Conservation (phyloP, 1,284 basidiomycete genomes). For the Butyriboletus regius region DNA sequence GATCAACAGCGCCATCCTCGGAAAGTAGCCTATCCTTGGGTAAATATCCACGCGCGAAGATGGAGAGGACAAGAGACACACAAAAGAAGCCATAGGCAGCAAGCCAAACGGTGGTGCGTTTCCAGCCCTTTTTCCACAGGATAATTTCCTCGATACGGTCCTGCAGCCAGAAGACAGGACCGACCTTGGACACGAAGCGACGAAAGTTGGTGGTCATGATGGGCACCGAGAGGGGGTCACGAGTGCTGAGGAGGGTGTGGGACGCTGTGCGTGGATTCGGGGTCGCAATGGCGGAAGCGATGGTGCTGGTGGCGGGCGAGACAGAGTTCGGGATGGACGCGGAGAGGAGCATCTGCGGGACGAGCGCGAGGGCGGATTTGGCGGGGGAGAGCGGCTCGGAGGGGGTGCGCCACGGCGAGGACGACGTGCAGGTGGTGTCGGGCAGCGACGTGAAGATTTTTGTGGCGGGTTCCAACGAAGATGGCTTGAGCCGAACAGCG, state of each 20-base stretch:
- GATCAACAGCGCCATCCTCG: conserved; percentile 55
- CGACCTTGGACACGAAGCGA: conserved; percentile 58
- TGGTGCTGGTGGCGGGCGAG: conserved; percentile 3
- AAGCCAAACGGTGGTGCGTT: conserved; percentile 60
- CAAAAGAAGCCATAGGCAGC: conserved; percentile 63
- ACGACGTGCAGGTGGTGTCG: conserved; percentile 16
- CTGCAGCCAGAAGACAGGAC: conserved; percentile 71
- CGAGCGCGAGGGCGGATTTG: conserved; percentile 25
- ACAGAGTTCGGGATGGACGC: conserved; percentile 14
- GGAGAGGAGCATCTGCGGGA: conserved; percentile 25
- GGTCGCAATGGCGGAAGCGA: conserved; percentile 17
- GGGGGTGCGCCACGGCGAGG: background rate
- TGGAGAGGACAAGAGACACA: conserved; percentile 32
- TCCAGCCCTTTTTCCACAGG: conserved; percentile 64
- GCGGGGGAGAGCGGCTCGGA: conserved; percentile 15
- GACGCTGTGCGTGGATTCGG: conserved; percentile 20
- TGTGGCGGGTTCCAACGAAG: conserved; percentile 35
- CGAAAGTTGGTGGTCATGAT: conserved; percentile 68
- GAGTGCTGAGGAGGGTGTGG: conserved; percentile 38
- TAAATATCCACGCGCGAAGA: background rate
- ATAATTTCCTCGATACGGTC: conserved; percentile 69
- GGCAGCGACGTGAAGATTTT: conserved; percentile 45
- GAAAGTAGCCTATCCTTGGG: conserved; percentile 52
- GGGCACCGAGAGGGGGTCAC: conserved; percentile 63
- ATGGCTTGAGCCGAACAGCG: conserved; percentile 39